These are phyloP conservation scores for Chloranthus sessilifolius DNA, from an alignment of 164 flowering plant genomes.

Conservation along the genomic window DNA sequence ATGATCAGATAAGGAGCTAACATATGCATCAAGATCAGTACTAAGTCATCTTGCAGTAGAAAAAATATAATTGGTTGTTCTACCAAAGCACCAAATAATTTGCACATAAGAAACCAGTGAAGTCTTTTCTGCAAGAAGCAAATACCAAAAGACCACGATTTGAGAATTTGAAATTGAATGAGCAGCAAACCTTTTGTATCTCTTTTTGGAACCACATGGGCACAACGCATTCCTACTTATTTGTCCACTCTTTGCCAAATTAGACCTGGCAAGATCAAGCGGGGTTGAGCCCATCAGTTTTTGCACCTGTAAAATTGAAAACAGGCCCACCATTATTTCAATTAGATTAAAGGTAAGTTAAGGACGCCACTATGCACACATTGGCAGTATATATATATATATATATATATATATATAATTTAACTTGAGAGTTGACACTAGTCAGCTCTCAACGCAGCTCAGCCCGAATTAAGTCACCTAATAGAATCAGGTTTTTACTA, in stretches of 20 bases:
- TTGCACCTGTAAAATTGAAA: slow-evolving; percentile 52
- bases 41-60: too few relatives aligned
- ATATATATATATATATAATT: too few relatives aligned
- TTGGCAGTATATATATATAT: too few relatives aligned
- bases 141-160: neutral
- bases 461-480: too few relatives aligned
- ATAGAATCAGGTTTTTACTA: too few relatives aligned
- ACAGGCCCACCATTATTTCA: neutral
- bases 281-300: slow-evolving; percentile 90
- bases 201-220: slow-evolving; percentile 94
- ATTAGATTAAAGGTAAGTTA: too few relatives aligned
- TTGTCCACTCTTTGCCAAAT: slow-evolving; percentile 88
- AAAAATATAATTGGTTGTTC: too few relatives aligned
- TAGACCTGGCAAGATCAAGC: slow-evolving; percentile 78
- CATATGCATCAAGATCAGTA: too few relatives aligned
- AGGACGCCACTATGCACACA: too few relatives aligned
- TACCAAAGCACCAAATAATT: neutral
- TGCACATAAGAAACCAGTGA: neutral
- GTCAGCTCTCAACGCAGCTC: too few relatives aligned
- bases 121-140: neutral
- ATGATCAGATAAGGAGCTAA: too few relatives aligned
- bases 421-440: too few relatives aligned
- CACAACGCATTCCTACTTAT: slow-evolving; percentile 84
- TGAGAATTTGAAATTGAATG: slow-evolving; percentile 2
- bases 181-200: slow-evolving; percentile 68